Evolutionary conservation across 2,329 filamentous ascomycete genomes (phyloP), one percentile per base, ranked within the genome.

Genomic region (Pochonia chlamydosporia): DNA sequence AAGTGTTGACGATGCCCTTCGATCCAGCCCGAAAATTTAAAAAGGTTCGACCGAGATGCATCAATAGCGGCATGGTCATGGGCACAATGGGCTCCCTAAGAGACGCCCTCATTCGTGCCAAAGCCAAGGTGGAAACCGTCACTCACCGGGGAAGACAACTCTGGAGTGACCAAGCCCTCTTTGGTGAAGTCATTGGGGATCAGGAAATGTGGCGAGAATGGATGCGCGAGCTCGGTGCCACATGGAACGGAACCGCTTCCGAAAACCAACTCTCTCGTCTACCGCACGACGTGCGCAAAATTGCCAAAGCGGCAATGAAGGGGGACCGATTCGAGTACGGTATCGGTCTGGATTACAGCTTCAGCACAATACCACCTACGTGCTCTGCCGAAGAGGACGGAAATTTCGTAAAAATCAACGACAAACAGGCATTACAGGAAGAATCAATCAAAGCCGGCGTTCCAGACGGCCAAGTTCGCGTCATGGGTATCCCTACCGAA

Each of bases 341-440:
- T 5, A 69, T 69, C 20, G 66, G 66, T 1, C 50, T 69, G 4
- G 66, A 68, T 46, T 66, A 67, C 59, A 63, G 60, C 53, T 68
- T 64, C 44, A 60, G 57, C 40, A 68, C 66, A 1, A 63, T 64
- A 10, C 63, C 61, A 16, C 30, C 42, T 5, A 28, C 25, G 13
- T 37, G 16, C 2, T 67, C 64, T 1, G 57, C 65, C 9, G 61
- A 68, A 41, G 64, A 68, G 33, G 63, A 67, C 44, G 64, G 63
- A 5, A 59, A 48, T 35, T 69, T 69, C 24, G 60, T 66, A 21
- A 36, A 51, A 14, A 54, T 67, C 5, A 50, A 54, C 40, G 54
- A 68, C 49, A 14, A 40, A 3, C 43, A 52, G 3, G 54, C 51
- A 7, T 31, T 67, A 0, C 40, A 48, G 11, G 24, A 40, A 13